Evolutionary conservation across 2,329 filamentous ascomycete genomes (phyloP).

Genomic region (Aspergillus glaucus): DNA sequence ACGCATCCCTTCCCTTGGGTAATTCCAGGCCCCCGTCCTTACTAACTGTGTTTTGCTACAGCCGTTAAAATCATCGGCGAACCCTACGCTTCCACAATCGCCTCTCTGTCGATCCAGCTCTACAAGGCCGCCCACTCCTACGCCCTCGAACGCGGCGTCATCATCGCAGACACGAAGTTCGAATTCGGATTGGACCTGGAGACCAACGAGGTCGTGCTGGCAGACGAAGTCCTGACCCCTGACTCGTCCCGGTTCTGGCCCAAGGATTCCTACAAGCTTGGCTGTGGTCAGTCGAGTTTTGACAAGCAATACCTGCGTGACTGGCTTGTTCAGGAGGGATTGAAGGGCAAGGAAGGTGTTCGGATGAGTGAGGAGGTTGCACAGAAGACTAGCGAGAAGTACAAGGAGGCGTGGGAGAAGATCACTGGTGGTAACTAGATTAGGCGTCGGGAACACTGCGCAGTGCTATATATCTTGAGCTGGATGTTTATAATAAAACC

Average conservation of each 20-base stretch:
- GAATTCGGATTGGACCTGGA: constrained; percentile 65
- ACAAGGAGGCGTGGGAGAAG: constrained; percentile 67
- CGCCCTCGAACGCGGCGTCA: constrained; percentile 56
- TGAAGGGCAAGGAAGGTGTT: constrained; percentile 70
- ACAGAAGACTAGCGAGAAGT: constrained; percentile 62
- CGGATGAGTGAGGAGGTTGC: constrained; percentile 67
- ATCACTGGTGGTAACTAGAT: constrained; percentile 53
- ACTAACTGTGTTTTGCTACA: too few relatives aligned
- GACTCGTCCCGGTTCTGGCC: constrained; percentile 85
- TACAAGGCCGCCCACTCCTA: constrained; percentile 50
- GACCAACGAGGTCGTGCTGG: constrained; percentile 63
- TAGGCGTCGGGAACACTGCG: neutral
- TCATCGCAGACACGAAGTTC: constrained; percentile 73
- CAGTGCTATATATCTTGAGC: constrained; percentile 4
- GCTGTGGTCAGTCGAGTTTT: constrained; percentile 72
- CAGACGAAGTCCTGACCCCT: constrained; percentile 82
- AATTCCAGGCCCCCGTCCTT: neutral
- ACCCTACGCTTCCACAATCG: constrained; percentile 58
- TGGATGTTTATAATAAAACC: constrained; percentile 11
- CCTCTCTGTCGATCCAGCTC: constrained; percentile 57
- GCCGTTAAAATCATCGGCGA: constrained; percentile 57
- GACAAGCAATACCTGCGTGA: constrained; percentile 83
- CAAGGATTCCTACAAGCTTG: constrained; percentile 63
- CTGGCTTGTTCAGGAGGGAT: constrained; percentile 66
- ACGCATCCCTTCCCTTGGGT: constrained; percentile 16